Conservation (phyloP, 805 yeast species). For the Candida alai region DNA sequence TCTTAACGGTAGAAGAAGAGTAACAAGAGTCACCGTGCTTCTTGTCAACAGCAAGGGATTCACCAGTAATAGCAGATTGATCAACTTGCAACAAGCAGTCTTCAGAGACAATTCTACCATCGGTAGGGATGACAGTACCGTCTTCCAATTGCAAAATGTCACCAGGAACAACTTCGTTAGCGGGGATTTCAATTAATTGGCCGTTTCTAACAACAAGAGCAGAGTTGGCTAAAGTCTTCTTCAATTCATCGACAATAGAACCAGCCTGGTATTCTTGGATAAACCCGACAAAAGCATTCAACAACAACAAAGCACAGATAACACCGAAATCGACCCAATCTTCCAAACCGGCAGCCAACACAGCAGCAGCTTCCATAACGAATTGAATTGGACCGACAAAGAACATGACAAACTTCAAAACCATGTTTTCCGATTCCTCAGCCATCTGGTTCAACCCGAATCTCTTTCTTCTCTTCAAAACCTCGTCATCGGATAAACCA, state of each 20-base stretch:
- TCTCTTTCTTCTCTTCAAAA: conserved; percentile 79
- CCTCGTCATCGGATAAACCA: conserved; percentile 81
- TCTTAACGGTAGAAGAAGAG: conserved; percentile 92
- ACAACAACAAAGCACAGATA: conserved; percentile 78
- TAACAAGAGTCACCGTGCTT: conserved; percentile 80
- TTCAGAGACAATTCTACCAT: conserved; percentile 85
- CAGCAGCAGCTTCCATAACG: conserved; percentile 97
- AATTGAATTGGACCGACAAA: conserved; percentile 95
- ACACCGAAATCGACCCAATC: conserved; percentile 99
- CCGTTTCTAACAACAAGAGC: conserved; percentile 87
- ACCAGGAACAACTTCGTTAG: conserved; percentile 92
- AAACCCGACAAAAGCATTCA: conserved; percentile 94
- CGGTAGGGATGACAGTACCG: conserved; percentile 90
- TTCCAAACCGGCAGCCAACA: conserved; percentile 91
- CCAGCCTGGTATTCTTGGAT: conserved; percentile 97
- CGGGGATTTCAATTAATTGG: conserved; percentile 65
- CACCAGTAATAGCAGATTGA: conserved; percentile 97
- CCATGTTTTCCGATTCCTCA: conserved; percentile 77
- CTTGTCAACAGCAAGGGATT: conserved; percentile 93
- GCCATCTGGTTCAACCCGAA: conserved; percentile 88
- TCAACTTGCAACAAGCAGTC: conserved; percentile 86
- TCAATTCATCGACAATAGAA: conserved; percentile 93
- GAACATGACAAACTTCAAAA: conserved; percentile 79
- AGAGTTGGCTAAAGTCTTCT: conserved; percentile 89
- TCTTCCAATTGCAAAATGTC: conserved; percentile 89